Evolutionary conservation across 2,329 filamentous ascomycete genomes (phyloP).

Genomic region (Emydomyces testavorans): DNA sequence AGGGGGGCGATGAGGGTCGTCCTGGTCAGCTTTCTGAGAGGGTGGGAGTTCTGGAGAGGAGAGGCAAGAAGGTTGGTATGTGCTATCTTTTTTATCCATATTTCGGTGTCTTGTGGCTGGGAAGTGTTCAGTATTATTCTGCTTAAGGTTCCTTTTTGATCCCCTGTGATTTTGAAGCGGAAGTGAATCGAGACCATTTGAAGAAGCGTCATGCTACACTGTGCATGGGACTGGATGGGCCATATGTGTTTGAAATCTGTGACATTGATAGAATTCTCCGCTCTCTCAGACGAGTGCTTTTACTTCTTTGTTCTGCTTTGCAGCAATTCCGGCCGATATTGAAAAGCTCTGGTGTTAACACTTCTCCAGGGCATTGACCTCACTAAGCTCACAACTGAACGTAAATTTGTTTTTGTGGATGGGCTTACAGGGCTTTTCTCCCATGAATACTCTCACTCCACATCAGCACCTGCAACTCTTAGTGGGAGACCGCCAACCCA

Average conservation of each 20-base stretch:
- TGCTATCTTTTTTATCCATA: background rate
- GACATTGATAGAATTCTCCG: too few species aligned
- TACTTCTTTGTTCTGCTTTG: background rate
- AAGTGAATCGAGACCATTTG: too few species aligned
- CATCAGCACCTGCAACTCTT: conserved; percentile 5
- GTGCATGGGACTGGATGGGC: too few species aligned
- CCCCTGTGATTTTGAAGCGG: too few species aligned
- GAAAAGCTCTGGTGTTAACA: background rate
- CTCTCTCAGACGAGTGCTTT: too few species aligned
- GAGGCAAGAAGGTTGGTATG: conserved; percentile 56
- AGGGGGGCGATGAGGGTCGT: conserved; percentile 44
- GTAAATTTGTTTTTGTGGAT: conserved; percentile 62
- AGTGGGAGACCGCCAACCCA: conserved; percentile 1
- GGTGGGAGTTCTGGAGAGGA: conserved; percentile 65
- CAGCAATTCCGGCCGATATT: background rate
- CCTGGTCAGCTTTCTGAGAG: conserved; percentile 71
- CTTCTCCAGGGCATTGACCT: conserved; percentile 58
- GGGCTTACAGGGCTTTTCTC: conserved; percentile 52
- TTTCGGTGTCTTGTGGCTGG: background rate
- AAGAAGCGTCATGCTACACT: background rate
- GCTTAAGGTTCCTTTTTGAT: background rate
- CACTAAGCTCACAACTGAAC: conserved; percentile 45
- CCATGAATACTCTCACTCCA: conserved; percentile 6
- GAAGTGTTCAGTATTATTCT: background rate
- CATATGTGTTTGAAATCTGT: too few species aligned